phyloP scores from a whole-genome alignment of 352 stramenopile genomes.

The Globisporangium irregulare region DNA sequence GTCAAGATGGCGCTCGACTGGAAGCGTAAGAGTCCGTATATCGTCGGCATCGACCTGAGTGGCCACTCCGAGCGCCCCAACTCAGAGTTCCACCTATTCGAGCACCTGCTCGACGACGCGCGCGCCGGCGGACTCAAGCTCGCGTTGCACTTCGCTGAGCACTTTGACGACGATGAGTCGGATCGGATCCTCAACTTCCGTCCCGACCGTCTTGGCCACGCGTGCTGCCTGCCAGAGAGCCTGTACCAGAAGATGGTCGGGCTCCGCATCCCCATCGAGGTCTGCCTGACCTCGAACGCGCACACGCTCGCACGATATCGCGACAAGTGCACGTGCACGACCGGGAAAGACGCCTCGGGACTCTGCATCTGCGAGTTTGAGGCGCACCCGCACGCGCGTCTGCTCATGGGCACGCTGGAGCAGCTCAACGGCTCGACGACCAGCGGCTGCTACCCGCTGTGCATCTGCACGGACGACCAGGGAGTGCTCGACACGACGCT shows the following conservation, averaged over 20 bases:
- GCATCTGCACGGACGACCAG: conserved; percentile 92
- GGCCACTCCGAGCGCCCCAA: conserved; percentile 76
- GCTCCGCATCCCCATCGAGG: conserved; percentile 87
- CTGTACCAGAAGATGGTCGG: conserved; percentile 69
- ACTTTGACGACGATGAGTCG: conserved; percentile 82
- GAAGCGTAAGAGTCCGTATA: conserved; percentile 43
- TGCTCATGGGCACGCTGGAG: conserved; percentile 37
- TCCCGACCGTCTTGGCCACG: conserved; percentile 91
- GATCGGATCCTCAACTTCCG: conserved; percentile 82
- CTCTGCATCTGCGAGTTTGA: conserved; percentile 68
- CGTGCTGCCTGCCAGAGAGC: conserved; percentile 73
- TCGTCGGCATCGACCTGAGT: conserved; percentile 86
- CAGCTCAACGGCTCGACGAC: background rate
- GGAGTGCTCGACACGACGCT: conserved; percentile 90
- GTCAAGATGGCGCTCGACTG: conserved; percentile 56
- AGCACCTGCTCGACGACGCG: conserved; percentile 67
- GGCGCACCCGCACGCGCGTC: conserved; percentile 75
- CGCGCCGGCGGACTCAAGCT: conserved; percentile 76
- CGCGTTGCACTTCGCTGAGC: conserved; percentile 92
- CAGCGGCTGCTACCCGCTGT: conserved; percentile 62
- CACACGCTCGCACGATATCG: conserved; percentile 88
- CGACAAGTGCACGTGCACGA: conserved; percentile 30
- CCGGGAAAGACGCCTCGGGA: conserved; percentile 34
- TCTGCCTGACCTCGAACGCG: conserved; percentile 93
- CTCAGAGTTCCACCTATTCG: conserved; percentile 85